phyloP scores from a whole-genome alignment of 495 filamentous ascomycete genomes.

The Haplographium delicatum region DNA sequence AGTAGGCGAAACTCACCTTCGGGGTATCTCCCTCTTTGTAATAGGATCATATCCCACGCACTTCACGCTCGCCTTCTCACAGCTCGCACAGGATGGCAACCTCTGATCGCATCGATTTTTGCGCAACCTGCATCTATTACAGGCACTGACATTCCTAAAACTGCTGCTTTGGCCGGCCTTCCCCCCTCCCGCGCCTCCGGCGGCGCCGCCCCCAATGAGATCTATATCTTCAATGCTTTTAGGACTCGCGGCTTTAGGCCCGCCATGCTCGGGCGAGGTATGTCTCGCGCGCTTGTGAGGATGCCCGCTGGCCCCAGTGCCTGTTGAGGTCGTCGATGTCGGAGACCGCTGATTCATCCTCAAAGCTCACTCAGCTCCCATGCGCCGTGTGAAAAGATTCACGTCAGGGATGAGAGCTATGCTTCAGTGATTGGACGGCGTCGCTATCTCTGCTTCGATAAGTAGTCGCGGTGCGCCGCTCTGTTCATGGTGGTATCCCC shows the following conservation, averaged over 20 bases:
- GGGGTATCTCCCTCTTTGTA: conserved; percentile 87
- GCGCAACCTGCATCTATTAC: conserved; percentile 83
- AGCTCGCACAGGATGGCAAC: conserved; percentile 81
- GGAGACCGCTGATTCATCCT: conserved; percentile 22
- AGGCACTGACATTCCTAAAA: conserved; percentile 93
- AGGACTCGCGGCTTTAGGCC: conserved; percentile 28
- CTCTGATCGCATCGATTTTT: conserved; percentile 95
- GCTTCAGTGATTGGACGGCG: conserved; percentile 1
- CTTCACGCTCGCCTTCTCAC: conserved; percentile 81
- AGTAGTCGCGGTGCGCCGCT: not conserved
- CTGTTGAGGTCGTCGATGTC: conserved; percentile 1
- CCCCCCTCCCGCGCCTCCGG: conserved; percentile 5
- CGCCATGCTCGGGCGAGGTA: conserved; percentile 36
- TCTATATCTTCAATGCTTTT: conserved; percentile 24
- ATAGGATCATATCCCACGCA: conserved; percentile 96
- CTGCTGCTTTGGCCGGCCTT: conserved; percentile 47
- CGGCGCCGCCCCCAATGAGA: conserved; percentile 14
- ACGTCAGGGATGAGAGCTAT: no score
- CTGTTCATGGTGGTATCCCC: no score
- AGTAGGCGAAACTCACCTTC: conserved; percentile 47
- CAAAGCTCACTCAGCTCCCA: not conserved
- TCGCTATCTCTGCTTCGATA: not conserved
- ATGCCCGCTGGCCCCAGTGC: conserved; percentile 5
- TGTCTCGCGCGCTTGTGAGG: conserved; percentile 44
- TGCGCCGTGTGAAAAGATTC: not conserved